Conservation (phyloP, 2,329 filamentous ascomycete species). For the Epichloe uncinata region DNA sequence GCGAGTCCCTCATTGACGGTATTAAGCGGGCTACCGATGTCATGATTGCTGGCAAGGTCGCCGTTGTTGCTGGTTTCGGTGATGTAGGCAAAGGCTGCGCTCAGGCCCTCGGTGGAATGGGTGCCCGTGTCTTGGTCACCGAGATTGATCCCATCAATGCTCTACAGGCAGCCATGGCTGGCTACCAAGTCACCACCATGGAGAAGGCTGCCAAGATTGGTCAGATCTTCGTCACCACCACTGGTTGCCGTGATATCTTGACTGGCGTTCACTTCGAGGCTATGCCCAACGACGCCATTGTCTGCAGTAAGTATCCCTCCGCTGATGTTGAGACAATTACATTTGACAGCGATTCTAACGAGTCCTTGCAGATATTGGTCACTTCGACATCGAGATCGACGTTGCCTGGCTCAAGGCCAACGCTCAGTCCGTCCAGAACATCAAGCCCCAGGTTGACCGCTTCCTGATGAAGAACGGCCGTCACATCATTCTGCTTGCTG, state of each 20-base stretch:
- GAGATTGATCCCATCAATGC: conserved; percentile 99
- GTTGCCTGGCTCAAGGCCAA: conserved; percentile 99
- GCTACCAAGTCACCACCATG: conserved; percentile 96
- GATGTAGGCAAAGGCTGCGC: conserved; percentile 99
- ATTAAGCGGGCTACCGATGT: conserved; percentile 99
- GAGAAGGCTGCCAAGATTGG: conserved; percentile 80
- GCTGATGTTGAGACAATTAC: background rate
- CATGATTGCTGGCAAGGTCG: conserved; percentile 99
- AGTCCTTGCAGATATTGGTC: conserved; percentile 63
- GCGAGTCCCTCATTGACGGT: conserved; percentile 95
- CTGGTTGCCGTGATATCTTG: conserved; percentile 96
- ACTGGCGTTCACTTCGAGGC: conserved; percentile 81
- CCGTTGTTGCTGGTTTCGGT: conserved; percentile 94
- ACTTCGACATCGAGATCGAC: conserved; percentile 99
- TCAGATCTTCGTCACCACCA: conserved; percentile 99
- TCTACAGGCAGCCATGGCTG: conserved; percentile 94
- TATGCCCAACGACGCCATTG: conserved; percentile 96
- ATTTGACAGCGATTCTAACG: background rate
- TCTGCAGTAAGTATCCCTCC: conserved; percentile 59
- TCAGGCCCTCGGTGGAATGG: conserved; percentile 91
- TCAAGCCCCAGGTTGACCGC: conserved; percentile 99
- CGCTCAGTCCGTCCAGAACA: conserved; percentile 85
- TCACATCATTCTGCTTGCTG: conserved; percentile 96
- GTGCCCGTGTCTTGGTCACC: conserved; percentile 89
- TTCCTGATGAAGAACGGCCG: conserved; percentile 87